Percentiles rank a stretch among this genome's conserved stretches.
Conservation (phyloP, 345 rosid species). For the Raphanus raphanistrum region DNA sequence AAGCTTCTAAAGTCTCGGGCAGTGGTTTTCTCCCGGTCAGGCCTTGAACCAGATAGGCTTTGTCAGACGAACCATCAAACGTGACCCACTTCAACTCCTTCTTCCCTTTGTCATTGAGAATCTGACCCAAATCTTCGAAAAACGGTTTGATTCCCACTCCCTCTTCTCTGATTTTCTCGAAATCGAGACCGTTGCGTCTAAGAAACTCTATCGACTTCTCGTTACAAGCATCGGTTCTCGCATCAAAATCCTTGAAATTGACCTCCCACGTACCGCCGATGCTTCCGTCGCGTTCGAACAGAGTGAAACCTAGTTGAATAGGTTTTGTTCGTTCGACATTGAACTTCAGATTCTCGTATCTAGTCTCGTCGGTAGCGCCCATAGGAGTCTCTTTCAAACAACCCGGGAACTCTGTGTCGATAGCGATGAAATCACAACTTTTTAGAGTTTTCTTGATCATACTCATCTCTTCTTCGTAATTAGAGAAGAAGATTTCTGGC, state of each 20-base stretch:
- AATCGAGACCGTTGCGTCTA: not conserved
- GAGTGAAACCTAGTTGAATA: constrained; percentile 7
- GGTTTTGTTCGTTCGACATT: constrained; percentile 14
- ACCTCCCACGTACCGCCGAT: not conserved
- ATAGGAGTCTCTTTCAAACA: not conserved
- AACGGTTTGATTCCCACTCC: not conserved
- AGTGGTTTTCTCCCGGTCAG: not conserved
- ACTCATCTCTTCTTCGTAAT: not conserved
- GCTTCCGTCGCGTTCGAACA: not conserved
- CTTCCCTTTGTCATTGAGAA: not conserved
- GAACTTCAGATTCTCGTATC: not conserved
- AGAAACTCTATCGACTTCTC: constrained; percentile 7
- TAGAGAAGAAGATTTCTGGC: not conserved
- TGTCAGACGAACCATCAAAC: constrained; percentile 9
- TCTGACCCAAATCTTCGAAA: not conserved
- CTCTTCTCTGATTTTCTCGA: constrained; percentile 5
- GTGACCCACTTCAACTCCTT: constrained; percentile 5
- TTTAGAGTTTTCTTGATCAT: not conserved
- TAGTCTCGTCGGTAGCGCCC: not conserved
- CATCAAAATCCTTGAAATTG: constrained; percentile 12
- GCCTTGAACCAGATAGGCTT: not conserved
- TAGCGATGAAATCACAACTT: not conserved
- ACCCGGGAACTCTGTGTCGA: constrained; percentile 20
- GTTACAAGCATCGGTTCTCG: not conserved
- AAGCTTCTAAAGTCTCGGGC: not conserved